A percentile compares a stretch with the other conserved stretches of the same genome.
Conservation (phyloP, 208 protist species). For the Trypanosoma platydactyli region DNA sequence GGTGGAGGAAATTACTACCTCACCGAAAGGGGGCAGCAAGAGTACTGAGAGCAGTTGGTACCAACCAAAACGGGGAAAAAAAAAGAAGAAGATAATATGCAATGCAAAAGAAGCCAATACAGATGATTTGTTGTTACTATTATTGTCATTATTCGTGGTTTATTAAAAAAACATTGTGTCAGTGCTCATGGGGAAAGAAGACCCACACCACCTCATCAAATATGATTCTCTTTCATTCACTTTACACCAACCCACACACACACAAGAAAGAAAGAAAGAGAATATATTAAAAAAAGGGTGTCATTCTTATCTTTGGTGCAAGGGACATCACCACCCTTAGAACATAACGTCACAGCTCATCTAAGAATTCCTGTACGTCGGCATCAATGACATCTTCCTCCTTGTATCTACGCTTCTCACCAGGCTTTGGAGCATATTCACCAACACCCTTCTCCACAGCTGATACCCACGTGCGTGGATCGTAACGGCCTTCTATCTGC, state of each 20-base stretch:
- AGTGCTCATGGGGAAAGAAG: too few species aligned
- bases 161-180: too few species aligned
- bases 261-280: constrained; percentile 6
- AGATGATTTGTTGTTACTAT: too few species aligned
- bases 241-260: too few species aligned
- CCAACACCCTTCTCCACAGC: constrained; percentile 31
- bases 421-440: constrained; percentile 18
- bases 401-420: constrained; percentile 47
- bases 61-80: not conserved
- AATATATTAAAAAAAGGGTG: not conserved
- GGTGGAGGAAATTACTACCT: too few species aligned
- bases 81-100: not conserved
- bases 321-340: not conserved
- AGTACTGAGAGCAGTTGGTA: too few species aligned
- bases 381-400: constrained; percentile 52
- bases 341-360: constrained; percentile 48
- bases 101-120: too few species aligned
- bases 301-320: too few species aligned
- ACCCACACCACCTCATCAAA: too few species aligned
- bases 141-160: too few species aligned
- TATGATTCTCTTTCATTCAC: too few species aligned
- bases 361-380: constrained; percentile 76
- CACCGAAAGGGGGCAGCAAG: too few species aligned
- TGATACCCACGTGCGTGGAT: constrained; percentile 87
- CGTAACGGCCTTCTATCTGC: constrained; percentile 90